Evolutionary conservation across 2,329 filamentous ascomycete species (phyloP).

Genomic region (Fusarium ambrosium): DNA sequence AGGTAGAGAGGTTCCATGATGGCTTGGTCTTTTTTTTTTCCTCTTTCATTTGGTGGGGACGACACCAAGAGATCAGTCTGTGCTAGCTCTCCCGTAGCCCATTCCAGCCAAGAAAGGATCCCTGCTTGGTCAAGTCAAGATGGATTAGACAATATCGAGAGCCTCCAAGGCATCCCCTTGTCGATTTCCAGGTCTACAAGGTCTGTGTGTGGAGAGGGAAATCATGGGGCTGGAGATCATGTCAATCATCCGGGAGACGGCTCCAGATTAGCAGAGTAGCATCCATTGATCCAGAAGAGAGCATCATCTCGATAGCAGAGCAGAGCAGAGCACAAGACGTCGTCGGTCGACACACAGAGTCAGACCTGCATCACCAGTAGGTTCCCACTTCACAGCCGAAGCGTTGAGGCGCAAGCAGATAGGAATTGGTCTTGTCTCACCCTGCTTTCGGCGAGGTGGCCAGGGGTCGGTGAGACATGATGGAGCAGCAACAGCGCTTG

Average conservation of each 20-base stretch:
- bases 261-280: neutral
- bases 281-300: neutral
- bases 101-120: constrained; percentile 41
- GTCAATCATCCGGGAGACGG: constrained; percentile 10
- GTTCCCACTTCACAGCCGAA: constrained; percentile 3
- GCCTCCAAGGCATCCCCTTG: constrained; percentile 34
- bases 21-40: constrained; percentile 10
- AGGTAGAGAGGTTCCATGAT: constrained; percentile 31
- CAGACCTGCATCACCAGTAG: constrained; percentile 21
- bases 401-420: constrained; percentile 31
- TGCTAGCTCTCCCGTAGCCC: constrained; percentile 3
- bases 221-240: constrained; percentile 38
- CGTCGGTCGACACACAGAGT: constrained; percentile 13
- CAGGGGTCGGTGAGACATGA: constrained; percentile 35
- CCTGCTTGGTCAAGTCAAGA: constrained; percentile 22
- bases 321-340: constrained; percentile 9
- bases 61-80: constrained; percentile 1
- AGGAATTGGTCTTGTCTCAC: constrained; percentile 23
- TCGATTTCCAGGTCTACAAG: constrained; percentile 3
- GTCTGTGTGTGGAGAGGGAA: constrained; percentile 6
- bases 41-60: constrained; percentile 30
- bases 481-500: constrained; percentile 17
- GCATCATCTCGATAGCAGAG: constrained; percentile 8
- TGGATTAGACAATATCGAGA: constrained; percentile 5
- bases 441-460: constrained; percentile 27